phyloP scores from a whole-genome alignment of 106 monocot species.

The Hemerocallis citrina region DNA sequence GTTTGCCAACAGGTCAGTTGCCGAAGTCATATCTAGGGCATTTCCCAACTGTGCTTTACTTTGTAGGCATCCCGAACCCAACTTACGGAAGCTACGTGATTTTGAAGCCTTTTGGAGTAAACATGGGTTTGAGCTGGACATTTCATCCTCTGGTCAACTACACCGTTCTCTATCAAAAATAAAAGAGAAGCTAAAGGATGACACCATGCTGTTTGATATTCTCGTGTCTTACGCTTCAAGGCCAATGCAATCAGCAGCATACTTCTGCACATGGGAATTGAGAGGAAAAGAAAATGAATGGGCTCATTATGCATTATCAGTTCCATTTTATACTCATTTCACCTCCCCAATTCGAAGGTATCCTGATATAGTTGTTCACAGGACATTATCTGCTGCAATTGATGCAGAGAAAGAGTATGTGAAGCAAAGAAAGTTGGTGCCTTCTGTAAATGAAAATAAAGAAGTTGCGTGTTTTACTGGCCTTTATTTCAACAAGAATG shows the following conservation, averaged over 20 bases:
- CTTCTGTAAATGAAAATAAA: neutral
- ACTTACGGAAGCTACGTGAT: conserved; percentile 66
- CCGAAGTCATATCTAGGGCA: conserved; percentile 65
- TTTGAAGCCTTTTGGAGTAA: conserved; percentile 77
- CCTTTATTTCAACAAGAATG: conserved; percentile 39
- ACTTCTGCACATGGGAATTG: conserved; percentile 77
- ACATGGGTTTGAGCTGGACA: conserved; percentile 78
- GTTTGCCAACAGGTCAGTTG: conserved; percentile 69
- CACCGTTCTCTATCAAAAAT: conserved; percentile 66
- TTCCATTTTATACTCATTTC: conserved; percentile 87
- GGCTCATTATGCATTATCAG: conserved; percentile 78
- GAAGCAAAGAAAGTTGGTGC: conserved; percentile 19
- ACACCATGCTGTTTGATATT: conserved; percentile 71
- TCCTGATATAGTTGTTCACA: conserved; percentile 92
- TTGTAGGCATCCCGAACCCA: conserved; percentile 90
- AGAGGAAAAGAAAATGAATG: conserved; percentile 57
- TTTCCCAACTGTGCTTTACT: conserved; percentile 81
- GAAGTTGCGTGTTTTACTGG: conserved; percentile 47
- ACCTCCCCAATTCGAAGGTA: conserved; percentile 89
- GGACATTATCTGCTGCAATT: conserved; percentile 57
- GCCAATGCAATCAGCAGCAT: conserved; percentile 83
- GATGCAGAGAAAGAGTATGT: conserved; percentile 63
- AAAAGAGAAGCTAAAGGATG: conserved; percentile 63
- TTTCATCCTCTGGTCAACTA: conserved; percentile 69
- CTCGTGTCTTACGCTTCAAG: conserved; percentile 69